Evolutionary conservation across 441 rosid species (phyloP), one percentile per base, ranked within the genome.

Genomic region (Eruca vesicaria): DNA sequence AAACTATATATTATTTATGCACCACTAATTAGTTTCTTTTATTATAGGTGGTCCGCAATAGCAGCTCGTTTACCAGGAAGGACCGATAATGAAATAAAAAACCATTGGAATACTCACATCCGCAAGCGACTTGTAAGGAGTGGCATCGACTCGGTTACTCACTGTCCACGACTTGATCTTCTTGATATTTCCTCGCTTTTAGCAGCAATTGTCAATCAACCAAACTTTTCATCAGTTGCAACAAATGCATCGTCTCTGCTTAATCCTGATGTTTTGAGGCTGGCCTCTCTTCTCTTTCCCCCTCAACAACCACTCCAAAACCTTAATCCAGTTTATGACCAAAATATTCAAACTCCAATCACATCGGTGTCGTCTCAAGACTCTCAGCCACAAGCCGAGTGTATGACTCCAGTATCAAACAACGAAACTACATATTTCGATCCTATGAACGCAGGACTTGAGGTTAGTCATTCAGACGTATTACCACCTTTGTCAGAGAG

Each of bases 61-160:
- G 98, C 97, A 16, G 93, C 88, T 80, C 93, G 94, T 10, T 80
- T 93, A 75, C 98, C 97, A 0, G 98, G 97, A 66, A 85, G 98
- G 75, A 91, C 97, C 0, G 98, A 93, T 64, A 93, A 93, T 29
- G 97, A 93, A 79, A 91, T 93, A 63, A 93, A 93, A 82, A 93
- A 93, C 66, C 87, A 86, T 67, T 93, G 98, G 98, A 91, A 93
- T 86, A 93, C 98, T 14, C 97, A 85, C 56, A 88, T 91, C 38
- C 83, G 97, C 15, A 93, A 88, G 78, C 84, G 93, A 82, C 93
- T 93, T 7, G 85, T 89, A 3, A 77, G 87, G 52, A 89, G 84
- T 71, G 98, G 97, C 18, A 93, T 93, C 16, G 97, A 93, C 60
- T 96, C 98, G 1, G 93, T 91, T 9, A 93, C 98, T 59, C 98